Evolutionary conservation across 1,284 basidiomycete genomes (phyloP).

Genomic region (Puccinia sorghi): DNA sequence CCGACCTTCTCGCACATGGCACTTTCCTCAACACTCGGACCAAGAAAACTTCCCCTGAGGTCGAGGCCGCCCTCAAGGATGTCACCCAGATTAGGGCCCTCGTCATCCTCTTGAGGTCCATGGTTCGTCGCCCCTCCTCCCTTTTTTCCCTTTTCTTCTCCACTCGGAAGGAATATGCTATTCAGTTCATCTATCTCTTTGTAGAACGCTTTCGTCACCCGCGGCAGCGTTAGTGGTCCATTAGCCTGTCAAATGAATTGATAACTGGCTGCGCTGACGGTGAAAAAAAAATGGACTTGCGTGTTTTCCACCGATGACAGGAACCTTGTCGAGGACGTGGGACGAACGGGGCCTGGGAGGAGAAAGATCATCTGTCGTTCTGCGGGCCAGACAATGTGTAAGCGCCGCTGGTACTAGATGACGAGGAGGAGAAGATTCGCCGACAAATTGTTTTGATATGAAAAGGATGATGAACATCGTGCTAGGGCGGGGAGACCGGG

Average conservation of each 20-base stretch:
- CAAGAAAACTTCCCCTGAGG: slow-evolving; percentile 17
- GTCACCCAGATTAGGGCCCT: slow-evolving; percentile 38
- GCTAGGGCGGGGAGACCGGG: slow-evolving; percentile 25
- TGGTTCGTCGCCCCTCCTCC: slow-evolving; percentile 8
- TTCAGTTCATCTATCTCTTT: neutral
- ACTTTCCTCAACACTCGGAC: slow-evolving; percentile 19
- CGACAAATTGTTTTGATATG: neutral
- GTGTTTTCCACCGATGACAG: neutral
- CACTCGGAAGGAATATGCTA: no score
- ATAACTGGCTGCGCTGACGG: neutral
- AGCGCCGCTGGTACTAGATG: neutral
- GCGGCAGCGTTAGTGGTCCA: slow-evolving; percentile 16
- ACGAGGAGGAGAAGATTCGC: neutral
- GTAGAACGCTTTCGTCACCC: slow-evolving; percentile 43
- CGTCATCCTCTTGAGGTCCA: slow-evolving; percentile 44
- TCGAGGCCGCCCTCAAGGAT: slow-evolving; percentile 28
- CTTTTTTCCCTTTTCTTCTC: neutral
- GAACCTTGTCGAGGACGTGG: slow-evolving; percentile 34
- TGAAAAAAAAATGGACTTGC: neutral
- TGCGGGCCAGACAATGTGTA: slow-evolving; percentile 39
- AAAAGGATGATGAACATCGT: slow-evolving; percentile 47
- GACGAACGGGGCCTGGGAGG: slow-evolving; percentile 27
- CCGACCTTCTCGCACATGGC: slow-evolving; percentile 6
- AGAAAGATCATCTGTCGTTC: slow-evolving; percentile 29
- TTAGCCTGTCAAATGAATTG: neutral